phyloP scores from a whole-genome alignment of 2,329 filamentous ascomycete species.

The Diplocarpon rosae region DNA sequence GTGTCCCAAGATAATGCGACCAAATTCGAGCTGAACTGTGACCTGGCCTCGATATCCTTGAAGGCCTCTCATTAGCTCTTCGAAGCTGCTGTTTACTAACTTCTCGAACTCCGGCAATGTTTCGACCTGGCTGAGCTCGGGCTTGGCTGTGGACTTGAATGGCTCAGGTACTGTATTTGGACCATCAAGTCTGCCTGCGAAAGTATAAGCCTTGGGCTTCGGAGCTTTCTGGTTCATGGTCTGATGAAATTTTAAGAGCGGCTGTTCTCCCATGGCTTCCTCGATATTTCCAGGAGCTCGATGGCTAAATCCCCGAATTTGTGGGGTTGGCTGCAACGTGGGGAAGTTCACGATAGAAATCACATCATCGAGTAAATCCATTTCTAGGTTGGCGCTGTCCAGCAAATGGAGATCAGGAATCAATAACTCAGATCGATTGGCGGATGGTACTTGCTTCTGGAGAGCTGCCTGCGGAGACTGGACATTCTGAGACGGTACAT shows the following conservation, averaged over 20 bases:
- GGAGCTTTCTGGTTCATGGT: slow-evolving; percentile 22
- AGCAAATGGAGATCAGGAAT: too few species aligned
- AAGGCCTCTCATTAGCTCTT: slow-evolving; percentile 13
- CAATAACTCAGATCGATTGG: too few species aligned
- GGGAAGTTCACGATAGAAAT: too few species aligned
- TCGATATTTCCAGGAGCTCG: too few species aligned
- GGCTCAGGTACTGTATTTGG: neutral
- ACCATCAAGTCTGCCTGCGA: slow-evolving; percentile 3
- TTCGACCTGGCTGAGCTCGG: slow-evolving; percentile 1
- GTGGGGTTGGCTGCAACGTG: too few species aligned
- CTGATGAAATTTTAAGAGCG: slow-evolving; percentile 8
- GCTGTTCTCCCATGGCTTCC: too few species aligned
- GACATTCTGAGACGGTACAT: too few species aligned
- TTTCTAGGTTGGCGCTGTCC: too few species aligned
- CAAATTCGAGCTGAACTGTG: slow-evolving; percentile 21
- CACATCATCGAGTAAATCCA: too few species aligned
- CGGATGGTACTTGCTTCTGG: too few species aligned
- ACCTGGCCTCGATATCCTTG: slow-evolving; percentile 20
- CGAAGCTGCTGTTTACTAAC: slow-evolving; percentile 13
- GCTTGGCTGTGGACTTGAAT: neutral
- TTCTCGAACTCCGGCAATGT: slow-evolving; percentile 15
- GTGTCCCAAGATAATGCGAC: slow-evolving; percentile 15
- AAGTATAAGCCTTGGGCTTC: slow-evolving; percentile 1
- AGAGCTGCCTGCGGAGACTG: too few species aligned
- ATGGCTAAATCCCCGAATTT: too few species aligned